Evolutionary conservation across 2,329 filamentous ascomycete species (phyloP).

Genomic region (Colletotrichum karsti): DNA sequence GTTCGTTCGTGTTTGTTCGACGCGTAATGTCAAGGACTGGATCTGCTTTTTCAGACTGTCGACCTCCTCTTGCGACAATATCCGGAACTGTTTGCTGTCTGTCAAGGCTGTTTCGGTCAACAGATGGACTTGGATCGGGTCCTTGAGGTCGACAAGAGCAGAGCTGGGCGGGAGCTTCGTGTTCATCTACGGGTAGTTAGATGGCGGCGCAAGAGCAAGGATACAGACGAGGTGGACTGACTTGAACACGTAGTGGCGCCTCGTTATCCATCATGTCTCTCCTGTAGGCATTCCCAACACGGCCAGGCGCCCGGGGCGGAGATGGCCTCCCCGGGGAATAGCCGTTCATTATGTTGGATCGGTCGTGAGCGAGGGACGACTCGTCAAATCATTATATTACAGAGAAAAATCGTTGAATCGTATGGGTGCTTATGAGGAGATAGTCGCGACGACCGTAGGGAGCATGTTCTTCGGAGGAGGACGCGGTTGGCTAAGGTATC

Average conservation of each 20-base stretch:
- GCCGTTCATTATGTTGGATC: slow-evolving; percentile 46
- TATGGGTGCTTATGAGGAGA: neutral
- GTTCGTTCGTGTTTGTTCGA: slow-evolving; percentile 84
- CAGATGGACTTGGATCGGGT: slow-evolving; percentile 86
- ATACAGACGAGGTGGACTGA: slow-evolving; percentile 45
- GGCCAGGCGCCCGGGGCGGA: slow-evolving; percentile 42
- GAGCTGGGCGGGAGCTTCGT: slow-evolving; percentile 62
- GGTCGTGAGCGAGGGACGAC: neutral
- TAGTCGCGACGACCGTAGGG: slow-evolving; percentile 14
- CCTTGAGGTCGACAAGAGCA: slow-evolving; percentile 68
- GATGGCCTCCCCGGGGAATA: slow-evolving; percentile 42
- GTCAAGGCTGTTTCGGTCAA: slow-evolving; percentile 92
- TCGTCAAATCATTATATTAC: slow-evolving; percentile 30
- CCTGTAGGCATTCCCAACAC: slow-evolving; percentile 65
- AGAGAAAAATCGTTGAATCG: slow-evolving; percentile 8
- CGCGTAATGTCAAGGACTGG: slow-evolving; percentile 74
- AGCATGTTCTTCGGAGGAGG: slow-evolving; percentile 9
- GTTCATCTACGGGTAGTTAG: slow-evolving; percentile 53
- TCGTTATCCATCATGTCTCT: slow-evolving; percentile 62
- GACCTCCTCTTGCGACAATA: slow-evolving; percentile 90
- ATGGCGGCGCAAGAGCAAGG: neutral
- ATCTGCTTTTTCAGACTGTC: slow-evolving; percentile 91
- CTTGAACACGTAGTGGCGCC: slow-evolving; percentile 61
- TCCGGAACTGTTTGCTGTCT: slow-evolving; percentile 86
- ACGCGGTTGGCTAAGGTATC: neutral